Base-by-base conservation (phyloP, 2,329 filamentous ascomycete species). In the Trichoderma breve region DNA sequence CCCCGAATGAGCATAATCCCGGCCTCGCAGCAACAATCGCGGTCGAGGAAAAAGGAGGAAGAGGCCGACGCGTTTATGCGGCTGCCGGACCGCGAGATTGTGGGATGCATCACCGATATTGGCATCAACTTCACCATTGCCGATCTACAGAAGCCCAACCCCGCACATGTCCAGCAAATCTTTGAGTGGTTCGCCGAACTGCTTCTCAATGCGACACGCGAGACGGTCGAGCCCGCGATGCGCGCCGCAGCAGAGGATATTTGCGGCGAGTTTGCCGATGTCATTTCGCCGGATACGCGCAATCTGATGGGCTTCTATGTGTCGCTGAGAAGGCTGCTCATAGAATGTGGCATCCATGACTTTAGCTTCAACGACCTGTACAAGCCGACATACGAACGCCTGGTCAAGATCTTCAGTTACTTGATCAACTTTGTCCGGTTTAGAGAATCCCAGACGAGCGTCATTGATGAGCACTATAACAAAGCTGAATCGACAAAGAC, bases 391-490 rank as follows among this genome's bases (percentile, higher is more conserved):
- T 93, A 97, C 79, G 92, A 93, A 72, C 92, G 96, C 58, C 88
- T 98, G 15, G 92, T 95, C 78, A 97, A 96, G 84, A 97, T 98
- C 78, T 96, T 99, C 81, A 97, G 93, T 75, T 98, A 98, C 82
- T 89, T 98, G 74, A 99, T 99, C 85, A 99, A 99, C 83, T 99
- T 99, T 82, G 95, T 98, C 76, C 91, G 96, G 68, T 99, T 98
- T 83, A 92, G 96, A 77, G 95, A 98, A 83, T 94, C 92, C 74
- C 95, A 98, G 82, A 97, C 94, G 1, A 85, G 86, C 51, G 90
- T 96, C 34, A 97, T 98, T 74, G 95, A 98, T 80, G 90, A 97
- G 80, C 93, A 98, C 82, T 96, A 96, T 84, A 96, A 97, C 85
- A 95, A 93, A 77, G 89, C 93, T 14, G 94, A 98, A 82, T 89